A percentile compares a stretch with the other conserved stretches of the same genome.
These are phyloP conservation scores for Penicillium sclerotigenum DNA, from an alignment of 2,329 filamentous ascomycete species.

Conservation along the genomic window DNA sequence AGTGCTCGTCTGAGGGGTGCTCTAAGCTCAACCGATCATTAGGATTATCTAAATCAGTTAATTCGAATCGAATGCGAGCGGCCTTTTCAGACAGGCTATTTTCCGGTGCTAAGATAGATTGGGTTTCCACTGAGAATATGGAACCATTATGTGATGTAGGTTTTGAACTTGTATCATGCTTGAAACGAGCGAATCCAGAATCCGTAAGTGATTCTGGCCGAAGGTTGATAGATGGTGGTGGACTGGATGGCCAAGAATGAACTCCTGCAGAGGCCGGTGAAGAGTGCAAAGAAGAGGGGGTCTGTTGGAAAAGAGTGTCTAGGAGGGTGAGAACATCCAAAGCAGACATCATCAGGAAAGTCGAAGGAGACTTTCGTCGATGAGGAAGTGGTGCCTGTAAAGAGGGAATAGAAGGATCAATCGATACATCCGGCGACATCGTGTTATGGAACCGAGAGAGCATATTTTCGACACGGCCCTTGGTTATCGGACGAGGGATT, in stretches of 20 bases:
- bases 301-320: slow-evolving; percentile 72
- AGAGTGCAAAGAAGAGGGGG: slow-evolving; percentile 25
- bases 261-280: slow-evolving; percentile 27
- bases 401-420: neutral
- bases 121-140: slow-evolving; percentile 33
- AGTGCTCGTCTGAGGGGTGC: slow-evolving; percentile 78
- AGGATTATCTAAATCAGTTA: slow-evolving; percentile 38
- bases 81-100: slow-evolving; percentile 32
- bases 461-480: slow-evolving; percentile 40
- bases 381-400: slow-evolving; percentile 51
- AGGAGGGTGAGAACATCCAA: slow-evolving; percentile 76
- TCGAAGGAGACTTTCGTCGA: slow-evolving; percentile 36
- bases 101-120: slow-evolving; percentile 26
- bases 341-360: slow-evolving; percentile 74
- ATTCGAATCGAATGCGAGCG: slow-evolving; percentile 42
- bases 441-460: slow-evolving; percentile 29
- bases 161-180: slow-evolving; percentile 25
- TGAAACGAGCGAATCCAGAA: slow-evolving; percentile 34
- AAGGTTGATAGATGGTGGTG: slow-evolving; percentile 14
- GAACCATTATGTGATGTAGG: slow-evolving; percentile 26
- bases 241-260: slow-evolving; percentile 23
- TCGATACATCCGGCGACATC: slow-evolving; percentile 1
- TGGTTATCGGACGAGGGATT: slow-evolving; percentile 33
- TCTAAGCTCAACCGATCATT: slow-evolving; percentile 56
- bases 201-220: slow-evolving; percentile 27